Percentiles rank a stretch among this genome's conserved stretches.
Conservation (phyloP, 2,329 filamentous ascomycete genomes). For the Periconia sp. region DNA sequence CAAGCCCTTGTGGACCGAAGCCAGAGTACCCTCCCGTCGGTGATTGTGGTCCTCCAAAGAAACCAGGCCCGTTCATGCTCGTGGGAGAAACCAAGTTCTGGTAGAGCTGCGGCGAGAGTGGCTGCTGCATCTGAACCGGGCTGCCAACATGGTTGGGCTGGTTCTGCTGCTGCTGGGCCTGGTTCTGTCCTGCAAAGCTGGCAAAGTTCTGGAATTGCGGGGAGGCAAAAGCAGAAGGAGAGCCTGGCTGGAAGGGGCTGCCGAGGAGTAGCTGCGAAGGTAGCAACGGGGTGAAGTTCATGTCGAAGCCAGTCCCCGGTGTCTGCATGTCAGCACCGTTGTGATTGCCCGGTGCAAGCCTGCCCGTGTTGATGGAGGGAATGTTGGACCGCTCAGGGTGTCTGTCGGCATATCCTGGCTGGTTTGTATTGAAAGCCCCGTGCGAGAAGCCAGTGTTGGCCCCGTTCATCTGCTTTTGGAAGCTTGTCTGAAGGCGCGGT, state of each 20-base stretch:
- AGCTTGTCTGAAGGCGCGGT: constrained; percentile 65
- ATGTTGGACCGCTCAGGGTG: constrained; percentile 86
- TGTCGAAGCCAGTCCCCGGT: constrained; percentile 88
- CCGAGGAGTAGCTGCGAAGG: constrained; percentile 94
- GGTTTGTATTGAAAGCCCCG: constrained; percentile 87
- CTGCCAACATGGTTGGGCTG: constrained; percentile 71
- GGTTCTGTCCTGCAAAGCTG: constrained; percentile 63
- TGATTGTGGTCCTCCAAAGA: constrained; percentile 81
- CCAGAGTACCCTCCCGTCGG: constrained; percentile 78
- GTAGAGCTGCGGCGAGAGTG: constrained; percentile 81
- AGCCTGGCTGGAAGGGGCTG: constrained; percentile 95
- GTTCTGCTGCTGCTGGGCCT: constrained; percentile 65
- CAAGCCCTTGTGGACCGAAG: constrained; percentile 64
- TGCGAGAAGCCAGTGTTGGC: constrained; percentile 91
- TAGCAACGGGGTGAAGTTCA: constrained; percentile 97
- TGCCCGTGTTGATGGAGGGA: constrained; percentile 88
- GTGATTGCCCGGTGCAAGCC: constrained; percentile 62
- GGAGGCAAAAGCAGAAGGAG: constrained; percentile 85
- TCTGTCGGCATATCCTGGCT: constrained; percentile 80
- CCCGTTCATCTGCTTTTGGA: constrained; percentile 74
- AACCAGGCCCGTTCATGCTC: constrained; percentile 79
- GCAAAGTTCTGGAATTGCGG: constrained; percentile 89
- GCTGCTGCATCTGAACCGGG: constrained; percentile 73
- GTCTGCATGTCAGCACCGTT: constrained; percentile 78
- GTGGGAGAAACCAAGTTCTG: constrained; percentile 86